Conservation (phyloP, 805 yeast species). For the Ogataea ganodermae region DNA sequence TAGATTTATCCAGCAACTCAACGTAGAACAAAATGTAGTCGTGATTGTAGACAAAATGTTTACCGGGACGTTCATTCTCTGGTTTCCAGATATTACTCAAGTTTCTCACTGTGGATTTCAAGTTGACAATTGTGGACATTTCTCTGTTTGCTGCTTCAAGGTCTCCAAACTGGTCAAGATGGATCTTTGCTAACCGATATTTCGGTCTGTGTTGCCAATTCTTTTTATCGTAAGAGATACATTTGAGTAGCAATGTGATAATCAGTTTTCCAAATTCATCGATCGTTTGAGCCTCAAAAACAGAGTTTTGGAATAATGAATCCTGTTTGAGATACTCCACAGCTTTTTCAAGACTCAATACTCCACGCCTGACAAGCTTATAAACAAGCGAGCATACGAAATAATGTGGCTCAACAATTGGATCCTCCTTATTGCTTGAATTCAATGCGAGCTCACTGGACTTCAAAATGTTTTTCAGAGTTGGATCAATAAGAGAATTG, state of each 20-base stretch:
- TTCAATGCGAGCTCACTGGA: constrained; percentile 47
- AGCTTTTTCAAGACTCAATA: constrained; percentile 42
- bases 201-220: constrained; percentile 92
- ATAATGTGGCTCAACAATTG: constrained; percentile 79
- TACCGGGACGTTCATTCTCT: constrained; percentile 88
- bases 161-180: constrained; percentile 55
- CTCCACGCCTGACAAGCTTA: constrained; percentile 50
- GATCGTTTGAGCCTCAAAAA: constrained; percentile 19
- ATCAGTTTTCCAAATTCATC: constrained; percentile 41
- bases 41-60: constrained; percentile 77
- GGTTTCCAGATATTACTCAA: constrained; percentile 92
- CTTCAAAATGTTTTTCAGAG: constrained; percentile 44
- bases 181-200: constrained; percentile 66
- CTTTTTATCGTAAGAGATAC: constrained; percentile 66
- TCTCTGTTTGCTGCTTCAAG: constrained; percentile 58
- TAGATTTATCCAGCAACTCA: constrained; percentile 50
- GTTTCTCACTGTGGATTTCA: constrained; percentile 68
- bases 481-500: constrained; percentile 20
- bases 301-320: constrained; percentile 27
- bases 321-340: constrained; percentile 42
- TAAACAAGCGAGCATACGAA: constrained; percentile 55
- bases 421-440: constrained; percentile 47
- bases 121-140: constrained; percentile 60
- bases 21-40: constrained; percentile 69
- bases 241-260: constrained; percentile 46